These are phyloP conservation scores for Bacidia rubella DNA, from an alignment of 495 filamentous ascomycete species.

Conservation along the genomic window DNA sequence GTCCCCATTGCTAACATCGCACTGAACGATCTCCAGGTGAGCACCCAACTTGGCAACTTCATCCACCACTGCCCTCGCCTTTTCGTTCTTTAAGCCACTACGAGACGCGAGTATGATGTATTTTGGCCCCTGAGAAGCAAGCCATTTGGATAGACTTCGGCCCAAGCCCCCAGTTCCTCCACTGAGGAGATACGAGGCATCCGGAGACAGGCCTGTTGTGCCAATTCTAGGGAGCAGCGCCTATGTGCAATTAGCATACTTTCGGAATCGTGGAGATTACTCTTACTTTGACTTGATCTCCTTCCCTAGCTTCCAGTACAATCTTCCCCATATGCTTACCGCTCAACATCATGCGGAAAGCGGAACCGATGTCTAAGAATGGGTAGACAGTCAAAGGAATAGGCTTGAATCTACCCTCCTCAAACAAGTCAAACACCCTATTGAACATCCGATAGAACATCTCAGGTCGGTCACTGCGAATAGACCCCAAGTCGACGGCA, in stretches of 20 bases:
- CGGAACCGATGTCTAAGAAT: slow-evolving; percentile 27
- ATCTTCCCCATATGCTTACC: slow-evolving; percentile 10
- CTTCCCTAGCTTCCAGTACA: slow-evolving; percentile 1
- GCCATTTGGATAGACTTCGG: slow-evolving; percentile 18
- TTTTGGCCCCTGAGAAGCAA: slow-evolving; percentile 20
- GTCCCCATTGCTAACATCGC: slow-evolving; percentile 22
- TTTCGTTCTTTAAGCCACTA: slow-evolving; percentile 14
- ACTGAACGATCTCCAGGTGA: slow-evolving; percentile 16
- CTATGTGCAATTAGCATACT: no score
- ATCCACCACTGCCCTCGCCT: slow-evolving; percentile 11
- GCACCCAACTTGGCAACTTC: slow-evolving; percentile 14
- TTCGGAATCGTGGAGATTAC: background rate
- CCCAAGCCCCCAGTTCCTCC: slow-evolving; percentile 27
- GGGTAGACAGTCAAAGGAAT: slow-evolving; percentile 1
- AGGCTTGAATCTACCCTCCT: background rate
- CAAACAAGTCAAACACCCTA: slow-evolving; percentile 21
- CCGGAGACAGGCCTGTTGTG: background rate
- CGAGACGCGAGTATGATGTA: slow-evolving; percentile 23
- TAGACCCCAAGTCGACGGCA: slow-evolving; percentile 6
- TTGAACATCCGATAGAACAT: slow-evolving; percentile 28
- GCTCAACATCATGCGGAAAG: slow-evolving; percentile 31
- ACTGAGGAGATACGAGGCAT: slow-evolving; percentile 25
- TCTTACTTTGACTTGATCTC: slow-evolving; percentile 8
- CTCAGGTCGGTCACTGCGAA: slow-evolving; percentile 29
- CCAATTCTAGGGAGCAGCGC: slow-evolving; percentile 6